Evolutionary conservation across 1,139 yeast genomes (phyloP).

Genomic region (Pneumocystis jirovecii): DNA sequence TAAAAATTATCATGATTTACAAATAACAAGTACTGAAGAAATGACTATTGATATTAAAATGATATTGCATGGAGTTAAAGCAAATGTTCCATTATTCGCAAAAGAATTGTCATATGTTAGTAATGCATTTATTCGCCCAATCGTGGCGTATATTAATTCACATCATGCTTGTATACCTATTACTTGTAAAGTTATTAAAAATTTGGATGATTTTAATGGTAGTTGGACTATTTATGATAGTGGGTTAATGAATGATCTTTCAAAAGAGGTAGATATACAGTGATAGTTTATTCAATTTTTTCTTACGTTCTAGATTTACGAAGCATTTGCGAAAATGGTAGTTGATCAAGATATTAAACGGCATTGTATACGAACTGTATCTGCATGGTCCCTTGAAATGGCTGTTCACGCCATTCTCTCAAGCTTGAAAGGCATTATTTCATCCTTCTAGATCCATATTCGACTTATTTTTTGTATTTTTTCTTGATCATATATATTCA

Average conservation of each 20-base stretch:
- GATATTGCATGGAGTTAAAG: slow-evolving; percentile 69
- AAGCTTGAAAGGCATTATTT: neutral
- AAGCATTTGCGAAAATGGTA: neutral
- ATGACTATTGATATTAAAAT: slow-evolving; percentile 64
- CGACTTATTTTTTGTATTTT: neutral
- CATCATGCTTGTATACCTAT: slow-evolving; percentile 80
- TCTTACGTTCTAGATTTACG: neutral
- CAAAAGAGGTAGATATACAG: slow-evolving; percentile 23
- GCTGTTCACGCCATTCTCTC: neutral
- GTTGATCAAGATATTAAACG: neutral
- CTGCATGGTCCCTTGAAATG: neutral
- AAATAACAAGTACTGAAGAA: slow-evolving; percentile 13
- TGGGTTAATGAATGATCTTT: slow-evolving; percentile 76
- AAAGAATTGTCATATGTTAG: slow-evolving; percentile 75
- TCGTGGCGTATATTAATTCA: slow-evolving; percentile 87
- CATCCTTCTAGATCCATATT: neutral
- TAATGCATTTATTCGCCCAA: slow-evolving; percentile 82
- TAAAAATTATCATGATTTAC: neutral
- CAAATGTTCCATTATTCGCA: slow-evolving; percentile 74
- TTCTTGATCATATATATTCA: too few relatives aligned
- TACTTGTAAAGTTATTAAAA: slow-evolving; percentile 68
- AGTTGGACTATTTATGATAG: slow-evolving; percentile 94
- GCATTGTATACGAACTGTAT: neutral
- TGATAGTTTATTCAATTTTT: neutral
- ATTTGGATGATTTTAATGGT: slow-evolving; percentile 72